Evolutionary conservation across 495 filamentous ascomycete genomes (phyloP).

Genomic region (Trypethelium eluteriae): DNA sequence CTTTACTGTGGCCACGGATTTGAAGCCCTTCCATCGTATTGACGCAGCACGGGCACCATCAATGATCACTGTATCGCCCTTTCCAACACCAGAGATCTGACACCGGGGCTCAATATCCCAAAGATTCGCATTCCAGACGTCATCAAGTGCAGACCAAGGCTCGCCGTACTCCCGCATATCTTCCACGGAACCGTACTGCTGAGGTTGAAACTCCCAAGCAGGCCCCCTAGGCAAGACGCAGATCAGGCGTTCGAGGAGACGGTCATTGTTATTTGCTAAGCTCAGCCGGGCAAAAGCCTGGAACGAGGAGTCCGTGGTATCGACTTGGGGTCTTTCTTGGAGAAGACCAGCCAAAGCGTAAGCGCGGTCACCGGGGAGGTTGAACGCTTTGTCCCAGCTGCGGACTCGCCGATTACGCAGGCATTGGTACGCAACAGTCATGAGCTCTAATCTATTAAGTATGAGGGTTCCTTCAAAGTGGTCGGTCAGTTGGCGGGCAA

Average conservation of each 20-base stretch:
- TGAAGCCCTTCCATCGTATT: slow-evolving; percentile 37
- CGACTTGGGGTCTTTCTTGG: slow-evolving; percentile 32
- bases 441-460: slow-evolving; percentile 37
- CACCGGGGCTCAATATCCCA: slow-evolving; percentile 42
- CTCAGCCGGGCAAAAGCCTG: slow-evolving; percentile 44
- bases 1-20: slow-evolving; percentile 18
- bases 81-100: slow-evolving; percentile 38
- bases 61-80: slow-evolving; percentile 37
- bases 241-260: slow-evolving; percentile 40
- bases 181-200: slow-evolving; percentile 3
- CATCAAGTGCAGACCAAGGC: slow-evolving; percentile 32
- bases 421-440: slow-evolving; percentile 30
- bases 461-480: slow-evolving; percentile 37
- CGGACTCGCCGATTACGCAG: slow-evolving; percentile 21
- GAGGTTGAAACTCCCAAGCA: slow-evolving; percentile 4
- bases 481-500: slow-evolving; percentile 34
- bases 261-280: slow-evolving; percentile 40
- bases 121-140: slow-evolving; percentile 33
- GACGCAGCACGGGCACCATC: slow-evolving; percentile 34
- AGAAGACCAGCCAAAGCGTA: slow-evolving; percentile 46
- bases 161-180: slow-evolving; percentile 14
- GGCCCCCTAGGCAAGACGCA: slow-evolving; percentile 32
- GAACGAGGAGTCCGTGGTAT: slow-evolving; percentile 36
- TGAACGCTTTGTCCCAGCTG: slow-evolving; percentile 4
- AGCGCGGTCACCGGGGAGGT: slow-evolving; percentile 33